Base-by-base conservation (phyloP, 768 basidiomycete genomes). In the Albatrellus ellisii region DNA sequence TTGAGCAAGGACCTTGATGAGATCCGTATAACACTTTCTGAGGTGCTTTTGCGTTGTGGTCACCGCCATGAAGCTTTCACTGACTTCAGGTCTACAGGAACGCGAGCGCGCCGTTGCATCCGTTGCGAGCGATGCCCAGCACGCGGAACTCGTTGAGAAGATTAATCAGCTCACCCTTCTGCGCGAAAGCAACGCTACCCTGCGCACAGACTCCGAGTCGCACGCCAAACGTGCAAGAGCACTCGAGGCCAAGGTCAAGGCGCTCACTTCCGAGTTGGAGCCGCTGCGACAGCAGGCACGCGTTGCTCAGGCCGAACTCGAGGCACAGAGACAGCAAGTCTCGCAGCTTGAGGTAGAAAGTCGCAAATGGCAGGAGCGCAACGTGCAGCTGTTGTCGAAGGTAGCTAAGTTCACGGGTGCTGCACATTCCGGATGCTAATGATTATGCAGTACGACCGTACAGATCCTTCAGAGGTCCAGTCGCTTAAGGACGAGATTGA, bases 121-220 rank as follows among this genome's bases (percentile, higher is more conserved):
- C 14, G 74, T 79, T 6, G 66, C 79, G 0, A 84, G 82, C 1
- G 76, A 82, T 26, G 68, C 79, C 2, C 84, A 90, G 50, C 89
- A 91, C 47, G 73, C 77, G 12, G 86, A 90, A 54, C 73, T 91
- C 39, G 64, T 91, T 37, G 85, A 89, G 57, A 71, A 81, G 47
- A 89, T 90, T 59, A 84, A 87, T 47, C 84, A 90, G 49, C 69
- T 88, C 46, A 89, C 86, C 43, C 72, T 92, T 41, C 62, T 91
- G 2, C 75, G 87, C 27, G 88, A 92, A 59, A 89, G 86, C 63
- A 92, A 92, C 54, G 77, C 79, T 0, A 89, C 84, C 1, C 67
- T 92, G 1, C 77, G 88, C 44, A 67, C 79, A 25, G 86, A 91
- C 42, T 75, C 70, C 49, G 83, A 87, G 46, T 67, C 64, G n/a